These are phyloP conservation scores for Pythium brassicae DNA, from an alignment of 352 stramenopile genomes.

Conservation along the genomic window DNA sequence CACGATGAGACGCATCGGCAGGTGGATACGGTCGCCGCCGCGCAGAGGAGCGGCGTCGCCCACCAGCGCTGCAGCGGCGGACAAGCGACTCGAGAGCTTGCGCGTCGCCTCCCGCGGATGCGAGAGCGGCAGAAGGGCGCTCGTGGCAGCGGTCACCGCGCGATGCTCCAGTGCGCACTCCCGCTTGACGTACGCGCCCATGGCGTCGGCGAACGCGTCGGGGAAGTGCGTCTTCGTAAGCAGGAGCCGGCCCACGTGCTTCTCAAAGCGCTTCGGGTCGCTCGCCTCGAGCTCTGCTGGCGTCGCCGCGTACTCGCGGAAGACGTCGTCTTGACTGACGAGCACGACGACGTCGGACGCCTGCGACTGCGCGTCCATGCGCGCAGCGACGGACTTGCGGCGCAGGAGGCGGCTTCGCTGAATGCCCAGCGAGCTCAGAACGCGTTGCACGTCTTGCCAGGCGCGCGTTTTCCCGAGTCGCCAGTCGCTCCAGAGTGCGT, in stretches of 20 bases:
- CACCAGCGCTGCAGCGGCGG: constrained; percentile 3
- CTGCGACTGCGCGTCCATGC: background rate
- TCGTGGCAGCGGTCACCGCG: background rate
- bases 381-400: background rate
- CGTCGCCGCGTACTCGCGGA: background rate
- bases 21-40: constrained; percentile 1
- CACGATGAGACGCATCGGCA: constrained; percentile 5
- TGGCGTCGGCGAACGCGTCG: constrained; percentile 14
- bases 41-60: background rate
- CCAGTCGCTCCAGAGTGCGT: constrained; percentile 48
- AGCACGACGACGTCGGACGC: background rate
- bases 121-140: background rate
- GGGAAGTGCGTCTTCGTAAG: constrained; percentile 39
- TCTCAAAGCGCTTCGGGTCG: constrained; percentile 5
- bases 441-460: constrained; percentile 14
- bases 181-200: constrained; percentile 15
- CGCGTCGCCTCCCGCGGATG: background rate
- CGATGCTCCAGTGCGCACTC: background rate
- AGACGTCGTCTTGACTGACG: constrained; percentile 1
- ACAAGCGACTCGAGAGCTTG: no score
- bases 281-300: background rate
- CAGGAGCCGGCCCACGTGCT: constrained; percentile 21
- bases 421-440: constrained; percentile 13
- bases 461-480: constrained; percentile 24
- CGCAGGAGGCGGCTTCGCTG: constrained; percentile 11